Evolutionary conservation across 2,329 filamentous ascomycete genomes (phyloP).

Genomic region (Oidium heveae): DNA sequence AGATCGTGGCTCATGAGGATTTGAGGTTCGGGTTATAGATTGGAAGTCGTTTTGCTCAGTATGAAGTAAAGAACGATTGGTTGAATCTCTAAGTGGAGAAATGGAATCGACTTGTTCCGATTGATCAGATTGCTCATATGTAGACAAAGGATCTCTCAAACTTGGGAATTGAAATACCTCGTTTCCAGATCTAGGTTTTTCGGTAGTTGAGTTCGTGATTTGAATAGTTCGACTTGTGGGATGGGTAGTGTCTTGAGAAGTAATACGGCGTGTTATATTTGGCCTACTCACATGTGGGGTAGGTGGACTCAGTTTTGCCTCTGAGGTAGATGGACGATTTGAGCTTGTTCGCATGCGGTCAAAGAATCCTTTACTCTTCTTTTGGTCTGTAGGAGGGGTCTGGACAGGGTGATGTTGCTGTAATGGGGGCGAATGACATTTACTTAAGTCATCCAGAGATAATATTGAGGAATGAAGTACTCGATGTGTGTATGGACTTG

Average conservation of each 20-base stretch:
- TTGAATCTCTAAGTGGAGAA: slow-evolving; percentile 10
- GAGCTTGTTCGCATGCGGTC: slow-evolving; percentile 11
- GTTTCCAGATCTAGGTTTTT: slow-evolving; percentile 16
- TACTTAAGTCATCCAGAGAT: slow-evolving; percentile 11
- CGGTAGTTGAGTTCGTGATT: slow-evolving; percentile 16
- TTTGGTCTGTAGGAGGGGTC: slow-evolving; percentile 7
- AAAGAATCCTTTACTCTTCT: slow-evolving; percentile 12
- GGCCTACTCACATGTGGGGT: slow-evolving; percentile 22
- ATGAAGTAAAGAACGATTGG: no score
- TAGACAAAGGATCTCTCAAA: slow-evolving; percentile 10
- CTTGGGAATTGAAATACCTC: slow-evolving; percentile 13
- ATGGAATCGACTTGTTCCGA: slow-evolving; percentile 5
- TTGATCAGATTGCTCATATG: no score
- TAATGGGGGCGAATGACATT: slow-evolving; percentile 7
- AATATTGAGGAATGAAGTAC: slow-evolving; percentile 4
- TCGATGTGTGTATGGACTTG: slow-evolving; percentile 6
- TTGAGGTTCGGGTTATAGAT: not conserved
- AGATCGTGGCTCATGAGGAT: slow-evolving; percentile 12
- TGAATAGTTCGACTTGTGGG: slow-evolving; percentile 9
- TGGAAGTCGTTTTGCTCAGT: no score
- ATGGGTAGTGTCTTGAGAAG: slow-evolving; percentile 23
- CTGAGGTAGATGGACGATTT: slow-evolving; percentile 5
- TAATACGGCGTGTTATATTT: slow-evolving; percentile 26
- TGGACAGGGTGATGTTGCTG: slow-evolving; percentile 5
- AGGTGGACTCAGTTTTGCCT: slow-evolving; percentile 7